Evolutionary conservation across 768 basidiomycete genomes (phyloP).

Genomic region (Rhodocollybia butyracea): DNA sequence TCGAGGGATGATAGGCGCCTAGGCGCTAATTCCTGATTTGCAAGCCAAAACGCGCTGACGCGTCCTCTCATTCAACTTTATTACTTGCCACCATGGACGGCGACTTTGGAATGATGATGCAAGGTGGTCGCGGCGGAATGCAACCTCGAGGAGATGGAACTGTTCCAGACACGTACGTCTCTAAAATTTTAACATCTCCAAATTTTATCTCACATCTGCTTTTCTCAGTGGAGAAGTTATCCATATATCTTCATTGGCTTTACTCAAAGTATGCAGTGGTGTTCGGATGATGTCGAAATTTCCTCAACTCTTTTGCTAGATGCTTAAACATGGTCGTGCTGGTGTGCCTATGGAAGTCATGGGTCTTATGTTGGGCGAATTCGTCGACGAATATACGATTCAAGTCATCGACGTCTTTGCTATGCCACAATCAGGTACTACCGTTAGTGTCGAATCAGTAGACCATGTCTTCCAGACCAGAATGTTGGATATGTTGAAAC

Average conservation of each 20-base stretch:
- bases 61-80: constrained; percentile 31
- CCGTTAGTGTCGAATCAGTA: constrained; percentile 95
- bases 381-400: constrained; percentile 96
- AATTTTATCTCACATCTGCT: constrained; percentile 8
- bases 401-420: constrained; percentile 97
- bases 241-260: constrained; percentile 95
- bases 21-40: constrained; percentile 3
- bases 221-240: constrained; percentile 80
- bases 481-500: constrained; percentile 99
- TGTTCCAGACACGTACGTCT: constrained; percentile 73
- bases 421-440: constrained; percentile 98
- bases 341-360: constrained; percentile 99
- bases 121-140: constrained; percentile 34
- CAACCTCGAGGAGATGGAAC: constrained; percentile 42
- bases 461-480: constrained; percentile 98
- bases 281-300: neutral
- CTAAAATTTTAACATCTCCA: neutral
- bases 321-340: constrained; percentile 98
- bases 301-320: constrained; percentile 44
- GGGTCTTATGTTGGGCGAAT: constrained; percentile 97
- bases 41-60: constrained; percentile 26
- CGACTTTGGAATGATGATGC: constrained; percentile 50
- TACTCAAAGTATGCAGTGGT: constrained; percentile 71
- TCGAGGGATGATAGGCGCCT: neutral
- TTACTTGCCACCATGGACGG: constrained; percentile 39